Percentiles rank a stretch among this genome's conserved stretches.
phyloP scores from a whole-genome alignment of 1,284 basidiomycete species.

The Melampsora larici-populina region DNA sequence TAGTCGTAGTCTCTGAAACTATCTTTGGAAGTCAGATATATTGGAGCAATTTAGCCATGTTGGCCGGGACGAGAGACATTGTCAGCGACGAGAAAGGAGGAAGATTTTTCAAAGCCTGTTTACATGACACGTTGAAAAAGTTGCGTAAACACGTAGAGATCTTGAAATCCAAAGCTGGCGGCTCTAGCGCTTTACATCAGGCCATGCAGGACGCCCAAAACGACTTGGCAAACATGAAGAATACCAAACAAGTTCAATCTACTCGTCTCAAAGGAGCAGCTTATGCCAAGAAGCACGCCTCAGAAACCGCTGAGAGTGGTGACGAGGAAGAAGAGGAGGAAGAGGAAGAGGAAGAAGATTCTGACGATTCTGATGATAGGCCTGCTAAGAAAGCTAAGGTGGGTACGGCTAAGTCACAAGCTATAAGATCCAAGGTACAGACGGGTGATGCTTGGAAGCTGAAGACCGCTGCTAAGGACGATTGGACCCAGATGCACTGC shows the following conservation, averaged over 20 bases:
- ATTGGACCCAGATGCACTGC: constrained; percentile 74
- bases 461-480: constrained; percentile 60
- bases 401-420: constrained; percentile 51
- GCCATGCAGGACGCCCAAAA: constrained; percentile 27
- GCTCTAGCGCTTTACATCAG: constrained; percentile 57
- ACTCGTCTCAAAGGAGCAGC: constrained; percentile 39
- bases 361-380: constrained; percentile 13
- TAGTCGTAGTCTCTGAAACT: constrained; percentile 80
- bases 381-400: constrained; percentile 41
- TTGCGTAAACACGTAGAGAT: constrained; percentile 68
- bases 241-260: constrained; percentile 10
- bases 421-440: constrained; percentile 58
- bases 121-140: constrained; percentile 64
- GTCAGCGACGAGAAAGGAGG: constrained; percentile 60
- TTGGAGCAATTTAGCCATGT: constrained; percentile 63
- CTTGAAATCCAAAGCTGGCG: constrained; percentile 62
- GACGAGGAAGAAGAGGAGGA: constrained; percentile 18
- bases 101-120: constrained; percentile 78
- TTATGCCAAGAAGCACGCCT: constrained; percentile 28
- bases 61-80: constrained; percentile 60
- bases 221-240: constrained; percentile 12
- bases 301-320: constrained; percentile 1
- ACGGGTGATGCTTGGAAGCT: constrained; percentile 73
- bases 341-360: constrained; percentile 10
- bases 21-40: constrained; percentile 75